These are phyloP conservation scores for Cystobasidium ongulense DNA, from an alignment of 768 basidiomycete species.

Conservation along the genomic window DNA sequence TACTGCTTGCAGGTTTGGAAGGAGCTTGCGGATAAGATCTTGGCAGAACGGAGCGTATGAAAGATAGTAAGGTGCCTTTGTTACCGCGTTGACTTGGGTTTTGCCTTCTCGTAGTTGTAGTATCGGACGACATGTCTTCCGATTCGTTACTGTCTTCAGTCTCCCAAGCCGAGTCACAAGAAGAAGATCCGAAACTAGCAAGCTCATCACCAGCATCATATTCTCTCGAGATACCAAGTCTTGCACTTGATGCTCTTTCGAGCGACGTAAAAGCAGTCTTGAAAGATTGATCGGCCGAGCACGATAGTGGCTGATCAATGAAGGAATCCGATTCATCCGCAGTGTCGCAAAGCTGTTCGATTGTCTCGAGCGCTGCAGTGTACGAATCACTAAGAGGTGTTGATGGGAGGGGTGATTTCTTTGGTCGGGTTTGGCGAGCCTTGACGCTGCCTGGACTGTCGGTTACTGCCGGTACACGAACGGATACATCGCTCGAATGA, in stretches of 20 bases:
- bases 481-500: not conserved
- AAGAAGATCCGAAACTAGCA: not conserved
- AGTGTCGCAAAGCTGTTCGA: not conserved
- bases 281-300: not conserved
- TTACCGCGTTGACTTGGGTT: not conserved
- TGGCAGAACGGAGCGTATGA: not conserved
- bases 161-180: not conserved
- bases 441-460: not conserved
- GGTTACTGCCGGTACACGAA: not conserved
- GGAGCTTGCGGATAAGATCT: not conserved
- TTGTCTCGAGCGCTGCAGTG: not conserved
- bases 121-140: not conserved
- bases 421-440: not conserved
- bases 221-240: not conserved
- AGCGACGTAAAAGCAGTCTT: not conserved
- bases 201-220: constrained; percentile 10
- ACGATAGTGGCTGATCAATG: not conserved
- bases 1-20: not conserved
- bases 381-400: not conserved
- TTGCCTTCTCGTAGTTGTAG: not conserved
- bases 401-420: not conserved
- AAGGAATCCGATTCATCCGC: not conserved
- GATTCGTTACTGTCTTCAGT: not conserved
- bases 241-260: not conserved
- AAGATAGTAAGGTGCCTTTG: not conserved